These are phyloP conservation scores for Grosmannia serpens DNA, from an alignment of 2,329 filamentous ascomycete genomes.

Conservation along the genomic window DNA sequence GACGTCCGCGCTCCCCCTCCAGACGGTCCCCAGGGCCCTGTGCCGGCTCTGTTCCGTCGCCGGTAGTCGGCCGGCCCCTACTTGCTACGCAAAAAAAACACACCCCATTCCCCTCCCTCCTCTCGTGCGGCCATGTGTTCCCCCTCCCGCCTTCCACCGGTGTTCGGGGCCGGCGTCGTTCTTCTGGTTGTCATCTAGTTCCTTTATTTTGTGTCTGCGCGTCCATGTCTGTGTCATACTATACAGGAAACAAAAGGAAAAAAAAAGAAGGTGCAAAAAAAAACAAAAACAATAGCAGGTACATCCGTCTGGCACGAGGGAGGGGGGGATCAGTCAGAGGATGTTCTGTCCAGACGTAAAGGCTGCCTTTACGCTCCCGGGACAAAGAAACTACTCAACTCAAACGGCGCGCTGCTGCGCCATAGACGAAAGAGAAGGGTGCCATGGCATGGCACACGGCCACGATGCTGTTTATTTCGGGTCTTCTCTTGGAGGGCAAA, in stretches of 20 bases:
- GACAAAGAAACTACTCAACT: background rate
- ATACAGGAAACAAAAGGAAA: background rate
- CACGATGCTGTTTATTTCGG: background rate
- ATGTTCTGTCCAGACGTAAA: background rate
- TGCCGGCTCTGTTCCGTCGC: conserved; percentile 4
- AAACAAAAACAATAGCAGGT: background rate
- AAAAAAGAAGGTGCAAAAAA: background rate
- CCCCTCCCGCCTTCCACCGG: background rate
- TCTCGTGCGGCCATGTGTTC: background rate
- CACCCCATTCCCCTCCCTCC: background rate
- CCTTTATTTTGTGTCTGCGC: background rate
- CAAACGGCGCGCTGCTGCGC: background rate
- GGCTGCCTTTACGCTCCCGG: background rate
- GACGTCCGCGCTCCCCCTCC: background rate
- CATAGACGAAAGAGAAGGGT: background rate
- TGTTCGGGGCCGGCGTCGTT: background rate
- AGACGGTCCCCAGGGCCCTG: background rate
- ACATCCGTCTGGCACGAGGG: too few relatives aligned
- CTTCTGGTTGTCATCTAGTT: background rate
- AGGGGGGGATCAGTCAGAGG: too few relatives aligned
- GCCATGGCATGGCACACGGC: background rate
- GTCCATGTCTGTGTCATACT: background rate
- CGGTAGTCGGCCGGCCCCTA: background rate
- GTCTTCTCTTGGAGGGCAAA: background rate
- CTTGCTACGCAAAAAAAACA: background rate